Conservation (phyloP, 192 early-diverging fungal genomes). For the Entomortierella parvispora region DNA sequence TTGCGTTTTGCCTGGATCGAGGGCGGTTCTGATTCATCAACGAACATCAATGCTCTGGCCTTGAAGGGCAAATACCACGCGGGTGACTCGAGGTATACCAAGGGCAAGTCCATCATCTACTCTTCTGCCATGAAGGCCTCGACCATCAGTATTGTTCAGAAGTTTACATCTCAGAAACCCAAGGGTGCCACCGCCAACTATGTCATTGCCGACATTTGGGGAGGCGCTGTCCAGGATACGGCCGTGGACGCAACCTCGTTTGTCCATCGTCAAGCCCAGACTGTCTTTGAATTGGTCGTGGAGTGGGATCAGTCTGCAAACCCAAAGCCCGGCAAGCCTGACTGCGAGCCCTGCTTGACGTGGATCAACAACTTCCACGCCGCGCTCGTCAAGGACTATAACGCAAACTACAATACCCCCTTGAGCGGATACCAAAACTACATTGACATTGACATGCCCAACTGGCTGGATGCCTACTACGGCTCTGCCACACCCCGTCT, state of each 20-base stretch:
- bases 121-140: conserved; percentile 19
- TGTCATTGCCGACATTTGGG: conserved; percentile 53
- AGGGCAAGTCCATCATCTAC: conserved; percentile 45
- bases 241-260: conserved; percentile 37
- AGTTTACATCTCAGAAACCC: conserved; percentile 15
- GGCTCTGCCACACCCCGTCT: conserved; percentile 31
- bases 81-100: conserved; percentile 34
- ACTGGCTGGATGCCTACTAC: conserved; percentile 53
- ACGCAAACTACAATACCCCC: not conserved
- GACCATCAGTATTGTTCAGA: conserved; percentile 27
- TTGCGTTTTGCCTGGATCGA: conserved; percentile 31
- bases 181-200: conserved; percentile 27
- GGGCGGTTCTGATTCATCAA: not conserved
- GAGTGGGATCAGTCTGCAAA: conserved; percentile 34
- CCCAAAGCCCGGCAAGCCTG: conserved; percentile 33
- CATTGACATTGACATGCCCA: conserved; percentile 50
- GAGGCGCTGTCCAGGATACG: conserved; percentile 27
- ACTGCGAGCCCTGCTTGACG: conserved; percentile 28
- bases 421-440: conserved; percentile 53
- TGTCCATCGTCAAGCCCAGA: conserved; percentile 46
- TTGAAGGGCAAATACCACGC: conserved; percentile 13
- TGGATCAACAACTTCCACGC: conserved; percentile 44
- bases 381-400: conserved; percentile 43
- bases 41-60: conserved; percentile 31
- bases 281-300: conserved; percentile 50